Evolutionary conservation across 1,284 basidiomycete genomes (phyloP).

Genomic region (Tremellales sp.): DNA sequence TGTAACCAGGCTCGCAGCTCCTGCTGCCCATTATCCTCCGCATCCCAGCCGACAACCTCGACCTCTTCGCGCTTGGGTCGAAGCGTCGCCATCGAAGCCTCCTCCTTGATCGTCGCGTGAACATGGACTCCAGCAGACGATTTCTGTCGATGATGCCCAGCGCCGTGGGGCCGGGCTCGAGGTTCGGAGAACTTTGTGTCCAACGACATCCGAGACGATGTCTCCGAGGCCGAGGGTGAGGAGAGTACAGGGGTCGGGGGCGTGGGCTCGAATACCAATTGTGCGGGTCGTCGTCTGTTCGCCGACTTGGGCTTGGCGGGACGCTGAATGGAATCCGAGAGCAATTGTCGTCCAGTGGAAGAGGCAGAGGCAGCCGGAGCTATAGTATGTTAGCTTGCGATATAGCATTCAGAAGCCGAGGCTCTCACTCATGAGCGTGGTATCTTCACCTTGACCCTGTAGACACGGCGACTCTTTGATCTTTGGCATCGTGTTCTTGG

Average conservation of each 20-base stretch:
- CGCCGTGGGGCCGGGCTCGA: conserved; percentile 12
- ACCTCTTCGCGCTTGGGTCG: conserved; percentile 2
- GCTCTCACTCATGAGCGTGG: conserved; percentile 24
- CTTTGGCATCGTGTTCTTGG: neutral
- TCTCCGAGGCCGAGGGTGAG: conserved; percentile 36
- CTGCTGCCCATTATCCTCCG: conserved; percentile 11
- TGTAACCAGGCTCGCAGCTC: conserved; percentile 27
- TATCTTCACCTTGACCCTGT: conserved; percentile 27
- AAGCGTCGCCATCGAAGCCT: conserved; percentile 33
- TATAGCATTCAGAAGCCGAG: neutral
- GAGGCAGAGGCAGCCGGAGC: conserved; percentile 10
- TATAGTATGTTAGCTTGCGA: neutral
- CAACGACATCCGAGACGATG: conserved; percentile 34
- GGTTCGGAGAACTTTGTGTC: conserved; percentile 30
- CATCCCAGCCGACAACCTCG: conserved; percentile 3
- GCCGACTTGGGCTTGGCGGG: conserved; percentile 17
- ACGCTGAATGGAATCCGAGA: conserved; percentile 18
- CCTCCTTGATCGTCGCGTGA: conserved; percentile 39
- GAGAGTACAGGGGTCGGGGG: conserved; percentile 33
- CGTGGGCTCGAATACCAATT: conserved; percentile 18
- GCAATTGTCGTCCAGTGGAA: conserved; percentile 13
- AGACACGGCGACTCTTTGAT: conserved; percentile 12
- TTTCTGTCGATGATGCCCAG: conserved; percentile 30
- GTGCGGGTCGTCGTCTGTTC: conserved; percentile 25
- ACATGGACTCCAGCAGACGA: conserved; percentile 31